Evolutionary conservation across 306 rosid species (phyloP), one percentile per base, ranked within the genome.

Genomic region (Quercus variabilis): DNA sequence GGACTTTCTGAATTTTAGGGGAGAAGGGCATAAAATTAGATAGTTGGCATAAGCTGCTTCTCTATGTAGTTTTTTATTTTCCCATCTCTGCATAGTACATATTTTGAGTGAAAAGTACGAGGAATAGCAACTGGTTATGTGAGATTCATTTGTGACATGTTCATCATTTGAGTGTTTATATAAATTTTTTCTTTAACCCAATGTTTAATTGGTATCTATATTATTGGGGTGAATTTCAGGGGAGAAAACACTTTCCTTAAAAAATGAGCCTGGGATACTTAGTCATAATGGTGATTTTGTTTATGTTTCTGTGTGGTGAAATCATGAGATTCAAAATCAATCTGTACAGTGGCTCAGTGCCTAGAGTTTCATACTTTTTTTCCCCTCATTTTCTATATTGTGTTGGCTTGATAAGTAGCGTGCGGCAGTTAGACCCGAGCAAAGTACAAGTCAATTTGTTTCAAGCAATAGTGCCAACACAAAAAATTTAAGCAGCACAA

Each of bases 371-470:
- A 9, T 9, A 35, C 15, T 33, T 38, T 9, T 1, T 17, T 15
- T 18, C 51, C 49, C 55, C 67, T 30, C 21, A 31, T 38, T 2
- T 41, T 46, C 7, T 63, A 9, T 67, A 10, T 65, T 71, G 26
- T 69, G 55, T 80, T 59, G 63, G 71, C 56, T 84, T 52, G 75
- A 25, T 25, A 79, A 91, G 92, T 95, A 90, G 58, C 83, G 76
- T 43, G 76, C 76, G 46, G 74, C 82, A 17, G 81, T 83, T 80
- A 85, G 87, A 77, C 33, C 70, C 17, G 93, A 81, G 35, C 75
- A 59, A 28, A 81, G 88, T 74, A 10, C 75, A 33, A 78, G 85
- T 28, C 84, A 83, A 10, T 55, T 79, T 41, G 60, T 56, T 55
- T 41, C 88, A 21, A 75, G 81, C 55, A 83, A 83, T 38, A 77